phyloP scores from a whole-genome alignment of 768 basidiomycete species.

The Inosperma sp. region DNA sequence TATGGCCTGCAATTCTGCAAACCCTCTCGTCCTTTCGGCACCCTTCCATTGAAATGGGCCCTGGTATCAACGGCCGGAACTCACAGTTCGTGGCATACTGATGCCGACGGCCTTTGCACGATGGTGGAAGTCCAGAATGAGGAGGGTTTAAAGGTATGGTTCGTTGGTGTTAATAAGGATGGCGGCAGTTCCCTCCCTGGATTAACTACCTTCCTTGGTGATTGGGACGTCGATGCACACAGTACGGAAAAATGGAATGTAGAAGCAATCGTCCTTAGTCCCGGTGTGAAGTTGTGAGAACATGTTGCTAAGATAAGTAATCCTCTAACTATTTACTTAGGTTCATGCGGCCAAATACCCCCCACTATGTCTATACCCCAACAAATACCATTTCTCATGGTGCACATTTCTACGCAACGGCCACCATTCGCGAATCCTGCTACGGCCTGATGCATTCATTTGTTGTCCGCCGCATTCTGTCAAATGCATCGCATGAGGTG shows the following conservation, averaged over 20 bases:
- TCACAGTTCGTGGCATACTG: background rate
- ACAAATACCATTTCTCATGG: constrained; percentile 11
- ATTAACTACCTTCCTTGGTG: background rate
- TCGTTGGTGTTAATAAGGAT: background rate
- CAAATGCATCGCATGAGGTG: background rate
- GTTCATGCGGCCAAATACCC: constrained; percentile 11
- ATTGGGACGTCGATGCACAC: background rate
- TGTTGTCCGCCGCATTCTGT: background rate
- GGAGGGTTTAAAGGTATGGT: constrained; percentile 2
- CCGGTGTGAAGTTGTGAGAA: background rate
- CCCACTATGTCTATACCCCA: constrained; percentile 11
- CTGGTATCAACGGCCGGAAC: constrained; percentile 1
- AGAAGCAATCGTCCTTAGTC: background rate
- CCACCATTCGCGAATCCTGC: constrained; percentile 6
- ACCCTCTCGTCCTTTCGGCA: background rate
- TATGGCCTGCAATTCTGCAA: background rate
- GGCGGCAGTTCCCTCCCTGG: background rate
- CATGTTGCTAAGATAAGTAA: background rate
- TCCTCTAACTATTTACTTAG: background rate
- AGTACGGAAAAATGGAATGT: background rate
- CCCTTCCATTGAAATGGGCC: background rate
- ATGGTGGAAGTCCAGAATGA: background rate
- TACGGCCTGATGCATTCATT: background rate
- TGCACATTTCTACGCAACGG: constrained; percentile 10
- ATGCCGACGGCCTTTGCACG: background rate